These are phyloP conservation scores for Penicillium ochrochloron DNA, from an alignment of 495 filamentous ascomycete genomes.

Conservation along the genomic window DNA sequence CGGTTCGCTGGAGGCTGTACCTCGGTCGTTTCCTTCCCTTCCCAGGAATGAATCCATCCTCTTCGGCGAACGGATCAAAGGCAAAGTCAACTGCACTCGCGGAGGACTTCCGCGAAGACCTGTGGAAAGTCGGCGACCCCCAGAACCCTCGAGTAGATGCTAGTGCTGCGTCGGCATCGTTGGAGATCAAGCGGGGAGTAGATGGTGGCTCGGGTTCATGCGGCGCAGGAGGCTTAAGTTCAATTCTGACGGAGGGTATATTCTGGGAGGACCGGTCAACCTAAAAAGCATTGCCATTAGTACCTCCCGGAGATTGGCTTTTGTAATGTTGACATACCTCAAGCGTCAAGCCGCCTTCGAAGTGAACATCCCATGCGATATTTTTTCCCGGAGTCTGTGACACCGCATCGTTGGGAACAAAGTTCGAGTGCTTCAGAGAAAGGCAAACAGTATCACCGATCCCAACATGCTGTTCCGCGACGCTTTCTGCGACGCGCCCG, in stretches of 20 bases:
- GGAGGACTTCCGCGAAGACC: conserved; percentile 63
- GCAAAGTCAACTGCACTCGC: conserved; percentile 60
- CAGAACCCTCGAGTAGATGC: conserved; percentile 40
- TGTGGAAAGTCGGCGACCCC: conserved; percentile 78
- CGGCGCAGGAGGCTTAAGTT: conserved; percentile 40
- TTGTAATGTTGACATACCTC: conserved; percentile 51
- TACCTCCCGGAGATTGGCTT: not conserved
- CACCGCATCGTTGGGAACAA: conserved; percentile 50
- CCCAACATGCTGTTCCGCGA: conserved; percentile 66
- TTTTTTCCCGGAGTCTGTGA: conserved; percentile 65
- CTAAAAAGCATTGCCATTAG: conserved; percentile 28
- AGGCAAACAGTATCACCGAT: conserved; percentile 78
- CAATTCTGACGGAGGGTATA: conserved; percentile 49
- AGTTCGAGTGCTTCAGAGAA: conserved; percentile 67
- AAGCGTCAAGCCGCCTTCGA: conserved; percentile 59
- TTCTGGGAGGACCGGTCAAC: conserved; percentile 38
- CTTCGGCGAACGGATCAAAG: conserved; percentile 72
- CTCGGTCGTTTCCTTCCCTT: conserved; percentile 72
- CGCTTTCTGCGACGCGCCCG: conserved; percentile 70
- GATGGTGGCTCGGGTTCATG: conserved; percentile 32
- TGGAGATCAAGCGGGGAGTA: conserved; percentile 29
- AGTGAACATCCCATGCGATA: conserved; percentile 75
- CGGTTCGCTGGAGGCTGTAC: conserved; percentile 67
- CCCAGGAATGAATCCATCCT: conserved; percentile 64
- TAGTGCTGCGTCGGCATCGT: conserved; percentile 10